These are phyloP conservation scores for Wickerhamomyces queroliae DNA, from an alignment of 805 yeast genomes.

Conservation along the genomic window DNA sequence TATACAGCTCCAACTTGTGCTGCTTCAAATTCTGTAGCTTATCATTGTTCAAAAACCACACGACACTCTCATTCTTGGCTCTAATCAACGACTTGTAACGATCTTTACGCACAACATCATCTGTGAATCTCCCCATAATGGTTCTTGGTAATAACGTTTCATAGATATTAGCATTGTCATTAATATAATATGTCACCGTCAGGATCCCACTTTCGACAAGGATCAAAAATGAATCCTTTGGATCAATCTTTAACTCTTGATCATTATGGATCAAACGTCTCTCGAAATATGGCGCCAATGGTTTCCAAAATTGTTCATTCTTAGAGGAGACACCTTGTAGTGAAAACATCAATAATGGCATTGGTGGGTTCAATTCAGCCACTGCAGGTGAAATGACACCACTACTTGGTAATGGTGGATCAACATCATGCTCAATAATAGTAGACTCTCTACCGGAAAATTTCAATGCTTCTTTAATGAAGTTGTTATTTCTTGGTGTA, in stretches of 20 bases:
- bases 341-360: slow-evolving; percentile 39
- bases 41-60: slow-evolving; percentile 60
- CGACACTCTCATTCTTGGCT: slow-evolving; percentile 55
- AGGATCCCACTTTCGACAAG: slow-evolving; percentile 52
- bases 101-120: slow-evolving; percentile 24
- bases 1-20: slow-evolving; percentile 48
- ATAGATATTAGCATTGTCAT: slow-evolving; percentile 24
- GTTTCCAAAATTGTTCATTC: slow-evolving; percentile 55
- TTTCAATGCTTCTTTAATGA: slow-evolving; percentile 33
- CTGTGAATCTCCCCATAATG: slow-evolving; percentile 41
- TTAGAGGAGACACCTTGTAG: slow-evolving; percentile 37
- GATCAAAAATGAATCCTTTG: slow-evolving; percentile 36
- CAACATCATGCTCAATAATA: slow-evolving; percentile 7
- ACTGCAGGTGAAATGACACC: not conserved
- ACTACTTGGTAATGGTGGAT: slow-evolving; percentile 16
- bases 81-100: slow-evolving; percentile 41
- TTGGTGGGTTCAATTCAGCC: slow-evolving; percentile 28
- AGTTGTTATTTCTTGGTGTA: slow-evolving; percentile 37
- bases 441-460: slow-evolving; percentile 24
- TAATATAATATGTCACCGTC: slow-evolving; percentile 45
- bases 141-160: slow-evolving; percentile 48
- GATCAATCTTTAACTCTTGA: slow-evolving; percentile 38
- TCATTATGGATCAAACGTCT: slow-evolving; percentile 46
- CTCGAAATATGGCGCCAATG: slow-evolving; percentile 50
- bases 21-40: slow-evolving; percentile 39